Percentiles rank a stretch among this genome's conserved stretches.
These are phyloP conservation scores for Naganishia sp. DNA, from an alignment of 1,284 basidiomycete genomes.

Conservation along the genomic window DNA sequence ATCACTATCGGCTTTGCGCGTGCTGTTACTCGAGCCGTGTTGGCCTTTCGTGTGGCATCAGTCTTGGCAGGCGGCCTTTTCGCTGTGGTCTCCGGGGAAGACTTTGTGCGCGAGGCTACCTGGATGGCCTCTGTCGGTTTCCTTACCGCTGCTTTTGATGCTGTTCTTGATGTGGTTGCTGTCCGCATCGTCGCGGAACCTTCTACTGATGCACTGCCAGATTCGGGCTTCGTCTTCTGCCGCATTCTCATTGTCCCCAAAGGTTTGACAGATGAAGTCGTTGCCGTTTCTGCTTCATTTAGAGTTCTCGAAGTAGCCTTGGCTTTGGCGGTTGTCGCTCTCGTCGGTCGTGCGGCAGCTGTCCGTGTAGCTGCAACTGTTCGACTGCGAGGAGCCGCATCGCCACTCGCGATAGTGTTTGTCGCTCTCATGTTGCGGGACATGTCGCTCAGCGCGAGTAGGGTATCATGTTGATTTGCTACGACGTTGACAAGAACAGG, in stretches of 20 bases:
- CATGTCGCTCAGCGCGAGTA: slow-evolving; percentile 1
- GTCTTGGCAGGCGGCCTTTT: not conserved
- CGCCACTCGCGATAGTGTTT: not conserved
- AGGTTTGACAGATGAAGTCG: not conserved
- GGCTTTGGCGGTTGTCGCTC: not conserved
- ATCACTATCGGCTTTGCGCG: not conserved
- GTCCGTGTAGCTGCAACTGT: not conserved
- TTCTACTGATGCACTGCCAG: not conserved
- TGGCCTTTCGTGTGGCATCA: not conserved
- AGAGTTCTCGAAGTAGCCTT: not conserved
- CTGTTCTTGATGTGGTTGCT: not conserved
- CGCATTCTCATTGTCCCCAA: not conserved
- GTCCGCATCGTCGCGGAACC: not conserved
- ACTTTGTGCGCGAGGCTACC: not conserved
- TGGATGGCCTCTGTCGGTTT: too few relatives aligned
- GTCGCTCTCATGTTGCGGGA: slow-evolving; percentile 10
- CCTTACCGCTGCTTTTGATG: not conserved
- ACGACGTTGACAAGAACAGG: not conserved
- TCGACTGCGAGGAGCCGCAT: not conserved
- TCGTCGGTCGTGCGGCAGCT: not conserved
- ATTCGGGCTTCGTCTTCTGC: not conserved
- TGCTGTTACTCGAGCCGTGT: not conserved
- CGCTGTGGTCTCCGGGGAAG: not conserved
- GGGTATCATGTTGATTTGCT: not conserved
- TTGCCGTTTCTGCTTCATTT: not conserved